Evolutionary conservation across 2,329 filamentous ascomycete genomes (phyloP).

Genomic region (Colletotrichum scovillei): DNA sequence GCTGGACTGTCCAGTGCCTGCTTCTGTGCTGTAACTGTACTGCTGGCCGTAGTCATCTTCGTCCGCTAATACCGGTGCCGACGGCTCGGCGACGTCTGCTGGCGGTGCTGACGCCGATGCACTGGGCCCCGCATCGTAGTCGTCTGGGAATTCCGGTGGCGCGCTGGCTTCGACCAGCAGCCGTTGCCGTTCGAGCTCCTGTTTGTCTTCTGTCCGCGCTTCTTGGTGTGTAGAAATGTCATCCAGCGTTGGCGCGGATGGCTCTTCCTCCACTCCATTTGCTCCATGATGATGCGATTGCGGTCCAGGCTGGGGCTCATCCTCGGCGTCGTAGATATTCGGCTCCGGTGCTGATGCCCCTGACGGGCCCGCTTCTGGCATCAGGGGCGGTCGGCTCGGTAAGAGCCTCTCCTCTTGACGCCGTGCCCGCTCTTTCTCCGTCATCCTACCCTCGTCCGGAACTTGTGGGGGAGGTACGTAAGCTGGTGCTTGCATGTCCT

Average conservation of each 20-base stretch:
- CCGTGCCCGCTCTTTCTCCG: conserved; percentile 85
- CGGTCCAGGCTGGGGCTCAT: conserved; percentile 44
- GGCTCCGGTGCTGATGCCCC: conserved; percentile 39
- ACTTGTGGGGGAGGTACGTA: conserved; percentile 71
- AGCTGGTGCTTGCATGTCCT: conserved; percentile 53
- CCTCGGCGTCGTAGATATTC: conserved; percentile 62
- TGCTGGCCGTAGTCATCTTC: conserved; percentile 61
- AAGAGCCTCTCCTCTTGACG: conserved; percentile 82
- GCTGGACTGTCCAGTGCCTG: conserved; percentile 14
- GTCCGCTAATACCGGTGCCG: conserved; percentile 68
- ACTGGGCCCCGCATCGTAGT: conserved; percentile 54
- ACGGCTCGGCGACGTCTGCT: conserved; percentile 53
- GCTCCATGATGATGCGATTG: conserved; percentile 37
- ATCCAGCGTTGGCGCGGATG: conserved; percentile 59
- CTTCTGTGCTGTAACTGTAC: conserved; percentile 38
- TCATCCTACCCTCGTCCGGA: conserved; percentile 69
- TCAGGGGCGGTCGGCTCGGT: conserved; percentile 78
- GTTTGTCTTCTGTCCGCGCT: conserved; percentile 76
- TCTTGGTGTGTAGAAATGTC: conserved; percentile 49
- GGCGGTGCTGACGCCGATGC: conserved; percentile 46
- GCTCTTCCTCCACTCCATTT: conserved; percentile 44
- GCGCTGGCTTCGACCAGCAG: conserved; percentile 74
- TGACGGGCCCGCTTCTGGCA: conserved; percentile 49
- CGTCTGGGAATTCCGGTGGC: conserved; percentile 68
- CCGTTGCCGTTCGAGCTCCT: conserved; percentile 76